These are phyloP conservation scores for Aciculosporium take DNA, from an alignment of 2,329 filamentous ascomycete species.

Conservation along the genomic window DNA sequence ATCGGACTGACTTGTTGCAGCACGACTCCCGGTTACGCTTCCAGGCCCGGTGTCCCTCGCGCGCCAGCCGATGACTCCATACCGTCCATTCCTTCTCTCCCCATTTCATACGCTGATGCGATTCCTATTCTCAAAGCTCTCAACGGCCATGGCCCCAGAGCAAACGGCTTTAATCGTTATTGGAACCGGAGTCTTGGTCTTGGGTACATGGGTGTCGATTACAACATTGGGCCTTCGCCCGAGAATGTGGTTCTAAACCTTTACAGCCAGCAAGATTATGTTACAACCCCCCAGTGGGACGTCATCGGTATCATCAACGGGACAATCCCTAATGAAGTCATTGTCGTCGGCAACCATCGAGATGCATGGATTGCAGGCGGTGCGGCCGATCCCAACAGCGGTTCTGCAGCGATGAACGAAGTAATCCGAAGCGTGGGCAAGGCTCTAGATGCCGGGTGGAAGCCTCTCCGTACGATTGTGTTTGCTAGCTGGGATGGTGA, in stretches of 20 bases:
- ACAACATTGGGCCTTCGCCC: constrained; percentile 74
- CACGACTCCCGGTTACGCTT: constrained; percentile 87
- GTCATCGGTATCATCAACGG: constrained; percentile 89
- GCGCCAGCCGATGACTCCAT: constrained; percentile 54
- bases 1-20: constrained; percentile 12
- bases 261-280: constrained; percentile 68
- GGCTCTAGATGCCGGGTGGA: constrained; percentile 45
- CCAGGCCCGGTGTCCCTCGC: constrained; percentile 74
- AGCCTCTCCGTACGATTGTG: constrained; percentile 70
- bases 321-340: constrained; percentile 66
- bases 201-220: constrained; percentile 65
- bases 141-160: constrained; percentile 74
- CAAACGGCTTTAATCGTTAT: constrained; percentile 54
- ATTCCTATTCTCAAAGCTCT: constrained; percentile 78
- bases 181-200: constrained; percentile 63
- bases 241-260: constrained; percentile 56
- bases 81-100: constrained; percentile 77
- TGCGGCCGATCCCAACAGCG: constrained; percentile 69
- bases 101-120: constrained; percentile 78
- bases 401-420: constrained; percentile 66
- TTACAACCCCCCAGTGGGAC: constrained; percentile 74
- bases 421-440: constrained; percentile 61
- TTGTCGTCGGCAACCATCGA: constrained; percentile 83
- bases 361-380: constrained; percentile 86
- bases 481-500: constrained; percentile 75